Base-by-base conservation (phyloP, 2,329 filamentous ascomycete species). In the Scleromitrula shiraiana region DNA sequence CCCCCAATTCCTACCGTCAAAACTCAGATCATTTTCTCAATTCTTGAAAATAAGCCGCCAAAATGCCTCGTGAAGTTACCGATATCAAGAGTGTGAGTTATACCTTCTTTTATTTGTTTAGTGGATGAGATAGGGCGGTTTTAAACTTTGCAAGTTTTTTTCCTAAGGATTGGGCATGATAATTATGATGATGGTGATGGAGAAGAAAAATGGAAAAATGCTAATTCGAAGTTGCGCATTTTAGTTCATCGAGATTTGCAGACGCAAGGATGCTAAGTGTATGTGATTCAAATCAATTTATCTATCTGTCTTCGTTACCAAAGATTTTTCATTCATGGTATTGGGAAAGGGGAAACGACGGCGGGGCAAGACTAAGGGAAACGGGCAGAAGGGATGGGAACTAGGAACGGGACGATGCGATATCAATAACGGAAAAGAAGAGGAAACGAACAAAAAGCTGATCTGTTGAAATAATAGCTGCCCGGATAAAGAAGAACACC, bases 181-280 rank as follows among this genome's bases (percentile, higher is more conserved):
- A 24, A 39, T 35, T 15, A 40, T 40, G 37, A 10, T 19, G 17
- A 36, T 36, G 10, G 7, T 7, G 9, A 36, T 36, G 9, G 17
- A 33, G 30, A 26, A 15, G 29, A 5, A 20, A 23, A 41, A 9
- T 20, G 15, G 23, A 40, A 10, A 38, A 12, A 49, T 20, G 30
- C 49, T 54, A 46, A 55, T 46, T 15, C 24, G 30, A 23, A 26
- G 24, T 44, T 22, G 10, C 22, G 33, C 23, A 35, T 48, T 36
- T 36, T 72, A 95, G 82, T 98, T 98, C 88, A 95, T 98, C 74
- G 93, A 97, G 85, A 95, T 98, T 82, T 95, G 88, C 84, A 86
- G 91, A 76, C 87, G 93, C 73, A 95, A 95, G 81, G 94, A 98
- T 83, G 93, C 93, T 72, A 94, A 87, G 71, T 95, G 93, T 98